A percentile compares a stretch with the other conserved stretches of the same genome.
Evolutionary conservation across 1,139 yeast genomes (phyloP).

Genomic region (Diutina catenulata): DNA sequence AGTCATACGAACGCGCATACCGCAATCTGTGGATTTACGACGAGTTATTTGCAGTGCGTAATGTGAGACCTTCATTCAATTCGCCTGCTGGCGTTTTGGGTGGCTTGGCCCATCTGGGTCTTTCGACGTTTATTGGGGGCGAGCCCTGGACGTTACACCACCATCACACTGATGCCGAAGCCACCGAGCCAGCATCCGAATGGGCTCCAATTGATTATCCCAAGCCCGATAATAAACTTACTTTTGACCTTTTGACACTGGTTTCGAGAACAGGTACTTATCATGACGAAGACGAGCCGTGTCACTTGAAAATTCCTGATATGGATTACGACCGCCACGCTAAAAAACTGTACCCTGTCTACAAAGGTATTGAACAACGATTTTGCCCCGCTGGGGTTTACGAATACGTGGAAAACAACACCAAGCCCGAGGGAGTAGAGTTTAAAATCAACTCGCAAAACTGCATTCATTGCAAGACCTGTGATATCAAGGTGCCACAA

Average conservation of each 20-base stretch:
- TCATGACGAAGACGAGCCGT: constrained; percentile 88
- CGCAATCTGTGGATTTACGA: constrained; percentile 75
- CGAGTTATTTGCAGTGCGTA: constrained; percentile 74
- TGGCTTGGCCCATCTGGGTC: constrained; percentile 75
- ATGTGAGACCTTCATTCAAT: constrained; percentile 84
- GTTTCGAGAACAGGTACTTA: constrained; percentile 93
- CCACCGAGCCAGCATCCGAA: constrained; percentile 55
- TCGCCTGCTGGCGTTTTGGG: constrained; percentile 60
- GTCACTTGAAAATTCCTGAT: constrained; percentile 71
- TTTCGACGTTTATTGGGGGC: constrained; percentile 71
- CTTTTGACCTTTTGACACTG: constrained; percentile 84
- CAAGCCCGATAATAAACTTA: constrained; percentile 82
- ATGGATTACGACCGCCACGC: constrained; percentile 62
- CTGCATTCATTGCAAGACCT: constrained; percentile 95
- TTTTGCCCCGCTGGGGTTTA: constrained; percentile 99
- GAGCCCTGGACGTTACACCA: constrained; percentile 84
- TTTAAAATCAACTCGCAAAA: constrained; percentile 93
- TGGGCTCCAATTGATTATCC: constrained; percentile 74
- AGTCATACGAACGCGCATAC: constrained; percentile 49
- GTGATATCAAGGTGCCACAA: constrained; percentile 92
- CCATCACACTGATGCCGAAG: constrained; percentile 56
- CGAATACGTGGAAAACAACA: constrained; percentile 71
- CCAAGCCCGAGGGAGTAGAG: constrained; percentile 49
- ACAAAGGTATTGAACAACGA: constrained; percentile 75
- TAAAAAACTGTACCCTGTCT: constrained; percentile 55